Evolutionary conservation across 352 stramenopile species (phyloP).

Genomic region (Phytophthora colocasiae): DNA sequence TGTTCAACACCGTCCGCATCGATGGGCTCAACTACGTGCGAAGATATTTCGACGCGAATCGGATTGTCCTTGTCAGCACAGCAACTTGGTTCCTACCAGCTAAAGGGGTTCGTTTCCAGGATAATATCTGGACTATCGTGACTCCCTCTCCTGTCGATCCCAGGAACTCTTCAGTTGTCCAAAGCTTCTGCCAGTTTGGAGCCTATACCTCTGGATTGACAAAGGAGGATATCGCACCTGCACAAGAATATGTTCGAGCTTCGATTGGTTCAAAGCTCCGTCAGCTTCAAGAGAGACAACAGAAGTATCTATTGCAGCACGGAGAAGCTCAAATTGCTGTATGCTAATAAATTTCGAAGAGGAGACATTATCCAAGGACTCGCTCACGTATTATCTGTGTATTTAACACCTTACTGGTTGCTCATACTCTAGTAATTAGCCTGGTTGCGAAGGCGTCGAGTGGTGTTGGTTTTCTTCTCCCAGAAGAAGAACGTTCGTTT

Average conservation of each 20-base stretch:
- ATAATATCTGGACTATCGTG: conserved; percentile 32
- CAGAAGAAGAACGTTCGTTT: background rate
- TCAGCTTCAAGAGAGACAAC: conserved; percentile 22
- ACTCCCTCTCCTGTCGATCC: conserved; percentile 20
- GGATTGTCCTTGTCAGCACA: conserved; percentile 26
- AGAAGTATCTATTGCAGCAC: conserved; percentile 17
- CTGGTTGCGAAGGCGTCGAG: no score
- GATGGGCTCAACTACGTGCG: conserved; percentile 31
- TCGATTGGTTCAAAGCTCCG: conserved; percentile 21
- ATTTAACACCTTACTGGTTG: background rate
- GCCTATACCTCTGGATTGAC: background rate
- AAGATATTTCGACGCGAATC: conserved; percentile 20
- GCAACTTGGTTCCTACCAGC: conserved; percentile 23
- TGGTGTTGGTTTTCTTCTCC: background rate
- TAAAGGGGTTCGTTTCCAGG: conserved; percentile 29
- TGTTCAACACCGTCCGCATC: conserved; percentile 19
- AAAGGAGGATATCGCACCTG: conserved; percentile 5
- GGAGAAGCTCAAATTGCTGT: background rate
- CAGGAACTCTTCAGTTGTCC: conserved; percentile 18
- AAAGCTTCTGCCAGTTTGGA: conserved; percentile 30
- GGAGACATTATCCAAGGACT: background rate
- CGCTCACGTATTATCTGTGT: no score
- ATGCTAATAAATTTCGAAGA: background rate
- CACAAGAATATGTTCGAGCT: conserved; percentile 14
- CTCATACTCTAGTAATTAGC: background rate